phyloP scores from a whole-genome alignment of 164 flowering plant species.

The Umbellularia californica region DNA sequence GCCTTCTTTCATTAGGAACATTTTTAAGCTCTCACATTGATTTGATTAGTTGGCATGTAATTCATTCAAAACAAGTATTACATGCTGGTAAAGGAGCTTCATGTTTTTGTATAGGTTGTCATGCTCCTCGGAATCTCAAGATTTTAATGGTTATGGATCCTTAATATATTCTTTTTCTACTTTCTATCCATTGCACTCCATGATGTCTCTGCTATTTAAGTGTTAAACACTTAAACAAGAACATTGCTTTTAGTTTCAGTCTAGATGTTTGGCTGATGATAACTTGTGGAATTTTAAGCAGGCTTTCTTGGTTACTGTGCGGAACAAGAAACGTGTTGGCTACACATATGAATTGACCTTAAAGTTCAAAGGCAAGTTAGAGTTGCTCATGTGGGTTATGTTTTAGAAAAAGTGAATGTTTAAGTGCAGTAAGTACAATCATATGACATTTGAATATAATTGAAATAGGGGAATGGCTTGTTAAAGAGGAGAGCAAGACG shows the following conservation, averaged over 20 bases:
- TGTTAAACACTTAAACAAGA: too few relatives aligned
- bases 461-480: conserved; percentile 71
- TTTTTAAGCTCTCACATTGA: neutral
- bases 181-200: neutral
- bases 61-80: neutral
- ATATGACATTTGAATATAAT: neutral
- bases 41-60: too few relatives aligned
- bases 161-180: neutral
- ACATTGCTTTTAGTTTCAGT: neutral
- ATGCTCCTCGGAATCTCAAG: neutral
- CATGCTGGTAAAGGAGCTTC: neutral
- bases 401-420: neutral
- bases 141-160: neutral
- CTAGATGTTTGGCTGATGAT: conserved; percentile 6
- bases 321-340: conserved; percentile 93
- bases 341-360: conserved; percentile 79
- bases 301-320: conserved; percentile 89
- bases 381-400: neutral
- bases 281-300: conserved; percentile 26
- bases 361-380: conserved; percentile 59
- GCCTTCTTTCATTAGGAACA: neutral
- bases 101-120: neutral
- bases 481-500: conserved; percentile 54
- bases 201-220: neutral
- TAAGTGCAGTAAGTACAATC: too few relatives aligned